These are phyloP conservation scores for Malus asiatica DNA, from an alignment of 306 rosid species.

Conservation along the genomic window DNA sequence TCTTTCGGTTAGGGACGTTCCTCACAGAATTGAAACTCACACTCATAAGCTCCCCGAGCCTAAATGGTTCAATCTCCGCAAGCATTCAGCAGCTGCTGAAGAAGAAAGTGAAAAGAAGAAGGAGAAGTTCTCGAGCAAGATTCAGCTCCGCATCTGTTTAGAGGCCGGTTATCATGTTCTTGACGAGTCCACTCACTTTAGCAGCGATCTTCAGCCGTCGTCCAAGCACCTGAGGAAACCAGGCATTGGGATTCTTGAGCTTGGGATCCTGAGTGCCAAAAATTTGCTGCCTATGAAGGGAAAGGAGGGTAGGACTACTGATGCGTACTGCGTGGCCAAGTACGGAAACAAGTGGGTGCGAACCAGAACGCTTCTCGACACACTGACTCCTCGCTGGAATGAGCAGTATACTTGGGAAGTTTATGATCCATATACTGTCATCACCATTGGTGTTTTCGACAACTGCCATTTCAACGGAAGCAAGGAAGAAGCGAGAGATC, in stretches of 20 bases:
- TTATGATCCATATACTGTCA: conserved; percentile 75
- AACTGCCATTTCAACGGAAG: conserved; percentile 63
- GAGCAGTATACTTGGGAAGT: conserved; percentile 99
- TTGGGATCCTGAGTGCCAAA: conserved; percentile 79
- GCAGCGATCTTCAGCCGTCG: conserved; percentile 93
- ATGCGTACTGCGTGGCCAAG: conserved; percentile 92
- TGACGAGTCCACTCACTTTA: conserved; percentile 84
- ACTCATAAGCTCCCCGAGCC: conserved; percentile 55
- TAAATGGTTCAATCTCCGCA: conserved; percentile 67
- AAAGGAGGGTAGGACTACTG: conserved; percentile 59
- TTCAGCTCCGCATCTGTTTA: conserved; percentile 58
- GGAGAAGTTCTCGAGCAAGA: conserved; percentile 89
- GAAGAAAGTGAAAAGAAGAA: conserved; percentile 57
- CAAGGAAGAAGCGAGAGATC: conserved; percentile 49
- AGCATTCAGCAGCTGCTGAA: conserved; percentile 31
- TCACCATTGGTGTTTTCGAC: conserved; percentile 81
- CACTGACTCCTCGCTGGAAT: conserved; percentile 76
- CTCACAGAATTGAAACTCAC: conserved; percentile 36
- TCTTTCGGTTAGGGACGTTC: conserved; percentile 43
- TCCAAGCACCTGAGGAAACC: conserved; percentile 54
- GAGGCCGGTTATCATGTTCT: conserved; percentile 89
- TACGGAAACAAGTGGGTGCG: conserved; percentile 96
- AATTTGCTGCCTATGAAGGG: conserved; percentile 81
- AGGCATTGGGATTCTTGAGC: conserved; percentile 72
- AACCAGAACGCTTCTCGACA: conserved; percentile 75